Evolutionary conservation across 768 basidiomycete genomes (phyloP).

Genomic region (Tricholoma terreum): DNA sequence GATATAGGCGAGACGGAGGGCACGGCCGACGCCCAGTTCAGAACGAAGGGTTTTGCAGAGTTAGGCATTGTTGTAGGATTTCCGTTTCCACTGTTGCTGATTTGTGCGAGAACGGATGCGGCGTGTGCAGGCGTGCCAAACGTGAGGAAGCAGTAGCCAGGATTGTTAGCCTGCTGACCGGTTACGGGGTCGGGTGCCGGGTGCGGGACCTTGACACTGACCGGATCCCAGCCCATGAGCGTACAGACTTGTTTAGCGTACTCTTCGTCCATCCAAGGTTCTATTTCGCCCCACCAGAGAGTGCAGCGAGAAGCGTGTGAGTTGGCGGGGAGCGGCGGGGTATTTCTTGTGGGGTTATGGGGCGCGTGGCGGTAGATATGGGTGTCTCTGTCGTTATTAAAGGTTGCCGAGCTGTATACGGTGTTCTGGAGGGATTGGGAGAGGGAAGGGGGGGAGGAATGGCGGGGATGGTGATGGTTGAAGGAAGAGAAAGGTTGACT

Average conservation of each 20-base stretch:
- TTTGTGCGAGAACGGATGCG: slow-evolving; percentile 65
- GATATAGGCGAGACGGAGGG: slow-evolving; percentile 30
- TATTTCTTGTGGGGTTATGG: slow-evolving; percentile 10
- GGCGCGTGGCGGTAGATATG: slow-evolving; percentile 25
- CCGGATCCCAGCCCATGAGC: slow-evolving; percentile 84
- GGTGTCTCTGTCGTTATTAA: slow-evolving; percentile 31
- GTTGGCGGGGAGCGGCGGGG: slow-evolving; percentile 24
- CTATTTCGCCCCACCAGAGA: slow-evolving; percentile 85
- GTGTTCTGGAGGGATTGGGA: slow-evolving; percentile 21
- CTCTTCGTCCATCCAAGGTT: slow-evolving; percentile 97
- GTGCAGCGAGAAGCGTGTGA: slow-evolving; percentile 48
- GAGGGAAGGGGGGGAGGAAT: slow-evolving; percentile 34
- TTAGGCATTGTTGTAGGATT: slow-evolving; percentile 76
- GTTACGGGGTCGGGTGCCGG: slow-evolving; percentile 53
- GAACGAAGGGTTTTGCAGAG: slow-evolving; percentile 74
- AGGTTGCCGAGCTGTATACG: slow-evolving; percentile 9
- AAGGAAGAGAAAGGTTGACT: slow-evolving; percentile 40
- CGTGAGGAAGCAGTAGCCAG: slow-evolving; percentile 85
- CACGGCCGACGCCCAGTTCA: slow-evolving; percentile 66
- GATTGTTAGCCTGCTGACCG: slow-evolving; percentile 74
- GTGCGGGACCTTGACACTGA: slow-evolving; percentile 69
- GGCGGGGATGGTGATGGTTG: slow-evolving; percentile 38
- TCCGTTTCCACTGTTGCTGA: slow-evolving; percentile 44
- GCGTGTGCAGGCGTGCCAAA: slow-evolving; percentile 73
- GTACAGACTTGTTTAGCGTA: slow-evolving; percentile 86